A percentile compares a stretch with the other conserved stretches of the same genome.
Conservation (phyloP, 139 green algal species). For the Coccomyxa sp. region DNA sequence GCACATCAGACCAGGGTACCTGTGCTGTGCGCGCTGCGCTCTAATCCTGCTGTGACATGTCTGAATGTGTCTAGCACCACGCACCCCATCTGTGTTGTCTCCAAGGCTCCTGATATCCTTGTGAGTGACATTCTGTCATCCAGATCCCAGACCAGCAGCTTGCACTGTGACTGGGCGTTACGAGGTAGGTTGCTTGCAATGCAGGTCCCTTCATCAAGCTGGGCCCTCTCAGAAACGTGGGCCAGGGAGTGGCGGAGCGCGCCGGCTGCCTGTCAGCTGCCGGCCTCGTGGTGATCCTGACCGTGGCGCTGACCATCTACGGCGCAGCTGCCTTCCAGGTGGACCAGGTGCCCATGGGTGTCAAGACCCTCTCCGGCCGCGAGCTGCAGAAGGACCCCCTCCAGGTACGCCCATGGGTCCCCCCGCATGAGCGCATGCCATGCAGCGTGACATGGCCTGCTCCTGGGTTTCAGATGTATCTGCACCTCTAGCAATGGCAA, state of each 20-base stretch:
- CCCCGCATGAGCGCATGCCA: no score
- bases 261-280: conserved; percentile 81
- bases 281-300: conserved; percentile 91
- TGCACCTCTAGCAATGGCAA: no score
- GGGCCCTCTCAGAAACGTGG: conserved; percentile 80
- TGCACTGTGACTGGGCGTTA: background rate
- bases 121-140: background rate
- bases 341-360: conserved; percentile 46
- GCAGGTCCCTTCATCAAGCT: conserved; percentile 97
- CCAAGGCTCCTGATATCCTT: background rate
- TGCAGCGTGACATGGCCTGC: no score
- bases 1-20: no score
- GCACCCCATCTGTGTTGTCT: no score
- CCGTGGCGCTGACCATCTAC: conserved; percentile 88
- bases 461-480: no score
- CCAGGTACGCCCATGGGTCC: conserved; percentile 47
- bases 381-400: conserved; percentile 69
- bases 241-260: conserved; percentile 71
- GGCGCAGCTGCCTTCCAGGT: conserved; percentile 86
- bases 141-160: background rate
- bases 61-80: no score
- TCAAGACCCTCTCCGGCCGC: conserved; percentile 94
- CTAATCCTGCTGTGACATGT: no score
- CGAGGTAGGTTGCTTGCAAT: background rate
- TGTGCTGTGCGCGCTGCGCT: no score